phyloP scores from a whole-genome alignment of 2,329 filamentous ascomycete genomes.

The Fusarium sp. region DNA sequence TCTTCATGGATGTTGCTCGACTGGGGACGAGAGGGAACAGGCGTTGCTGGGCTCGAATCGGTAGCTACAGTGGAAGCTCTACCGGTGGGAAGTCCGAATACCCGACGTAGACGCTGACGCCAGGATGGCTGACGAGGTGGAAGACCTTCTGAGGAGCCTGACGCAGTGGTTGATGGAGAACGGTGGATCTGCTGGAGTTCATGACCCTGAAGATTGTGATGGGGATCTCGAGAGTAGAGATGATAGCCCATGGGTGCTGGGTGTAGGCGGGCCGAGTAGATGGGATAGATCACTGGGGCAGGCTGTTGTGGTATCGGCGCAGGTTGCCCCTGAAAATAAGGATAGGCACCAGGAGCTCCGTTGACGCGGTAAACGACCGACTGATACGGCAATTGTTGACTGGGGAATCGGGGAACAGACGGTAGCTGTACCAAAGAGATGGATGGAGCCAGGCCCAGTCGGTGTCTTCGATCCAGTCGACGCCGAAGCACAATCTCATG shows the following conservation, averaged over 20 bases:
- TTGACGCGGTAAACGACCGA: conserved; percentile 25
- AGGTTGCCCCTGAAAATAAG: conserved; percentile 3
- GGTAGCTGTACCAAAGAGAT: conserved; percentile 29
- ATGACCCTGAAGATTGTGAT: neutral
- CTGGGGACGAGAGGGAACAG: conserved; percentile 1
- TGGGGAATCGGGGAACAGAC: conserved; percentile 22
- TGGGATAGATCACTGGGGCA: conserved; percentile 9
- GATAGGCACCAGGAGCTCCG: neutral
- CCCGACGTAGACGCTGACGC: conserved; percentile 42
- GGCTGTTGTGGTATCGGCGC: conserved; percentile 8
- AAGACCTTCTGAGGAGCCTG: conserved; percentile 3
- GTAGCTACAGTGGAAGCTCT: conserved; percentile 50
- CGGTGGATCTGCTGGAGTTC: neutral
- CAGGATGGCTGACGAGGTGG: conserved; percentile 38
- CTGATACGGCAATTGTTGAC: conserved; percentile 26
- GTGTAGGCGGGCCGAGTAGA: neutral
- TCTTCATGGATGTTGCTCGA: neutral
- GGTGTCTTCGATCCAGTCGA: conserved; percentile 13
- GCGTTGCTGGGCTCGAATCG: conserved; percentile 33
- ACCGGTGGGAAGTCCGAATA: conserved; percentile 46
- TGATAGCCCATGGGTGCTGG: neutral
- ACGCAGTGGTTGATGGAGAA: neutral
- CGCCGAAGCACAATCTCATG: conserved; percentile 18
- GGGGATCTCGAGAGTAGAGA: neutral
- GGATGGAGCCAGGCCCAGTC: neutral